Evolutionary conservation across 2,329 filamentous ascomycete species (phyloP).

Genomic region (Sarocladium oryzae): DNA sequence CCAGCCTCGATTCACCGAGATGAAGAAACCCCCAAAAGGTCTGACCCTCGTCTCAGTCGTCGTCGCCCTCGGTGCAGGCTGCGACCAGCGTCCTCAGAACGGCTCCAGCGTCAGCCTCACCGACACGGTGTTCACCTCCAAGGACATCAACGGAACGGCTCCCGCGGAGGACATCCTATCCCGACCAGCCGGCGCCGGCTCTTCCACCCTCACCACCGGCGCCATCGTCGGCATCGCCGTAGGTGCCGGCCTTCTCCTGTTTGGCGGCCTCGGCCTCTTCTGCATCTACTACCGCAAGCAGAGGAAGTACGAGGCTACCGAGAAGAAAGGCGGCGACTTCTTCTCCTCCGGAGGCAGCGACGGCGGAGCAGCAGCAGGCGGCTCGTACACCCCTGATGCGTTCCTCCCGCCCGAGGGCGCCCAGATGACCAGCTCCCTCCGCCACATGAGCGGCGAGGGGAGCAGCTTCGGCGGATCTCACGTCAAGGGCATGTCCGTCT

Average conservation of each 20-base stretch:
- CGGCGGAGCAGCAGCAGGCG: background rate
- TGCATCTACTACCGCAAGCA: conserved; percentile 41
- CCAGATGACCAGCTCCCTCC: conserved; percentile 19
- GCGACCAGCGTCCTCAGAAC: conserved; percentile 34
- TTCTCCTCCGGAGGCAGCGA: conserved; percentile 9
- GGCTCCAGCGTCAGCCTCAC: conserved; percentile 34
- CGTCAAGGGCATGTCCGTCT: conserved; percentile 19
- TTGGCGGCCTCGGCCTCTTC: conserved; percentile 37
- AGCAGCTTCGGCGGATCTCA: background rate
- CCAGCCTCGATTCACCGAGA: too few relatives aligned
- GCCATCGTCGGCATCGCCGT: conserved; percentile 49
- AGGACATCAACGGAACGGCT: conserved; percentile 34
- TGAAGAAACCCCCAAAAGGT: too few relatives aligned
- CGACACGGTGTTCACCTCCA: conserved; percentile 33
- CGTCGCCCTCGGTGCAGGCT: conserved; percentile 40
- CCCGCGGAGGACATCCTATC: conserved; percentile 20
- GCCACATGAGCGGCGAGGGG: conserved; percentile 15
- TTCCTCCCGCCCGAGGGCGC: conserved; percentile 18
- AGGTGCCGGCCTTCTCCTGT: conserved; percentile 35
- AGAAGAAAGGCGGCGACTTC: conserved; percentile 16
- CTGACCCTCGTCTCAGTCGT: too few relatives aligned
- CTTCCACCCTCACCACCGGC: conserved; percentile 34
- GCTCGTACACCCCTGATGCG: conserved; percentile 15
- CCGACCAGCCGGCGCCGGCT: conserved; percentile 18
- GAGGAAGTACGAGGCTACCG: conserved; percentile 23